Conservation (phyloP, 225 moss, liverwort and hornwort genomes). For the Antitrichia curtipendula region DNA sequence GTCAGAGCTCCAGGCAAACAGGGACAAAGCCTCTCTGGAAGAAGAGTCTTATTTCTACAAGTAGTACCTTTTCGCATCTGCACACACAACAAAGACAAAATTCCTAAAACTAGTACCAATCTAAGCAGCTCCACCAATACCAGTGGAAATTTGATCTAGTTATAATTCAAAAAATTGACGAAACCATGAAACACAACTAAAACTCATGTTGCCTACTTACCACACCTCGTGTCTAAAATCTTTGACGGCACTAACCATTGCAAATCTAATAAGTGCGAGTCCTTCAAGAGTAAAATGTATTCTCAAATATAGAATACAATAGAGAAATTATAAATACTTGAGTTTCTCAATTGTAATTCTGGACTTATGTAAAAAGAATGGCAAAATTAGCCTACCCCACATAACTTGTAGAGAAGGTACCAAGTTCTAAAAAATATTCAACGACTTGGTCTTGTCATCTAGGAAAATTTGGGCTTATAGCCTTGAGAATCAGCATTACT, state of each 20-base stretch:
- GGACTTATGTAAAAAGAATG: neutral
- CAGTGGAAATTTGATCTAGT: neutral
- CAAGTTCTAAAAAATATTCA: neutral
- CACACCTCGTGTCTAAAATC: neutral
- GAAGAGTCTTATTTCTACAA: neutral
- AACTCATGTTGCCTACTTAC: neutral
- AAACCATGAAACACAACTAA: neutral
- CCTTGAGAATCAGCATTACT: slow-evolving; percentile 32
- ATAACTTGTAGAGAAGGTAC: neutral
- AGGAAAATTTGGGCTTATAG: neutral
- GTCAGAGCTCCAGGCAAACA: neutral
- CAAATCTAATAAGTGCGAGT: neutral
- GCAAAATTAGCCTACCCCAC: neutral
- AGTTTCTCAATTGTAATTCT: slow-evolving; percentile 1
- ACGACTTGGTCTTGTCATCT: neutral
- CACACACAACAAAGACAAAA: neutral
- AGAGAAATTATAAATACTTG: neutral
- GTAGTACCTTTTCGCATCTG: neutral
- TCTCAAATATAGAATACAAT: neutral
- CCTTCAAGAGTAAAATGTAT: neutral
- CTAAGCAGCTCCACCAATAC: neutral
- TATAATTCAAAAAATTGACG: neutral
- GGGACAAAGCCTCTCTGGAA: neutral
- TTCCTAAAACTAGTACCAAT: neutral
- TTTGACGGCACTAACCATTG: neutral